Conservation (phyloP, 352 stramenopile species). For the Globisporangium yorkense region DNA sequence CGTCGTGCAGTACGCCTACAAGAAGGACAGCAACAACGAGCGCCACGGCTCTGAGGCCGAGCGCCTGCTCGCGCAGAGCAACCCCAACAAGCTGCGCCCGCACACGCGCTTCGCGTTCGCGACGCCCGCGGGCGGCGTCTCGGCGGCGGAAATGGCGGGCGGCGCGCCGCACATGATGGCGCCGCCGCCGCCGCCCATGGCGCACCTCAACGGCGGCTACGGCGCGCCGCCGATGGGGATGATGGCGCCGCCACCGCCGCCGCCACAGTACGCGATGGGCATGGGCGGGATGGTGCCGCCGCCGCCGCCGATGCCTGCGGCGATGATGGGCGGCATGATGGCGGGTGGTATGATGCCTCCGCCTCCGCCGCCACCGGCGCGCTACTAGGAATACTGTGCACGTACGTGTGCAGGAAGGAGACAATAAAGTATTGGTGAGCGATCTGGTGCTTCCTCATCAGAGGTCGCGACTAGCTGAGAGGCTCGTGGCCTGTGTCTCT, state of each 20-base stretch:
- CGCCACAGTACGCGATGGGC: constrained; percentile 21
- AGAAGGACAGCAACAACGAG: constrained; percentile 94
- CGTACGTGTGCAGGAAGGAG: too few species aligned
- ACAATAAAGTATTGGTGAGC: neutral
- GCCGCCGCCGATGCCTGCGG: constrained; percentile 24
- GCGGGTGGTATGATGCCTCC: constrained; percentile 18
- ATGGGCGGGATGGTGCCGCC: constrained; percentile 22
- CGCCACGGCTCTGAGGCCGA: constrained; percentile 90
- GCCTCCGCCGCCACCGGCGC: constrained; percentile 36
- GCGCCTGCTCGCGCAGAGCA: constrained; percentile 75
- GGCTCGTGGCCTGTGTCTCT: too few species aligned
- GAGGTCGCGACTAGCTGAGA: too few species aligned
- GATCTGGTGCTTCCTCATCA: too few species aligned
- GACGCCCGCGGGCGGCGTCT: neutral
- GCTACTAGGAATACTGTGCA: constrained; percentile 13
- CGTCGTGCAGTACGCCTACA: constrained; percentile 98
- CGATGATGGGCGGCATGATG: constrained; percentile 14
- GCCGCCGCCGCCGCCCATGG: constrained; percentile 28
- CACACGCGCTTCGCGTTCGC: constrained; percentile 73
- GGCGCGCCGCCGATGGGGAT: constrained; percentile 32
- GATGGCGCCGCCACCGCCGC: constrained; percentile 19
- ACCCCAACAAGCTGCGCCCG: constrained; percentile 75
- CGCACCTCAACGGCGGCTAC: constrained; percentile 22
- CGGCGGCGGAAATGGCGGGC: constrained; percentile 7
- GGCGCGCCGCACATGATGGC: constrained; percentile 11